These are phyloP conservation scores for Candida endomychidarum DNA, from an alignment of 805 yeast genomes.

Conservation along the genomic window DNA sequence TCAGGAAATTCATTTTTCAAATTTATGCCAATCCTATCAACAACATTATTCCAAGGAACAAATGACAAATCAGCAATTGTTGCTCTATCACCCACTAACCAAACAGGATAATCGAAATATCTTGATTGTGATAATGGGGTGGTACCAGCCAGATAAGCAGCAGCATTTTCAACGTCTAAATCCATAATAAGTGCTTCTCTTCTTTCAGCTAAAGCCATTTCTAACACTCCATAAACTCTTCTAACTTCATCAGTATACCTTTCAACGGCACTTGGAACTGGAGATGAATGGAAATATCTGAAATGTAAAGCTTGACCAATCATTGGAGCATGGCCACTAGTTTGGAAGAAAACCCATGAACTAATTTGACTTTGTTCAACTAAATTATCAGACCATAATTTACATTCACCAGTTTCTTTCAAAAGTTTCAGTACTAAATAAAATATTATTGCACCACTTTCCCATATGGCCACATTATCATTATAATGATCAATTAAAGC, in stretches of 20 bases:
- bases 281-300: constrained; percentile 82
- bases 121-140: constrained; percentile 82
- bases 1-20: constrained; percentile 88
- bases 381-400: constrained; percentile 76
- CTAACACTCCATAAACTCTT: constrained; percentile 89
- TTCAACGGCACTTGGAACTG: constrained; percentile 85
- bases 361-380: constrained; percentile 81
- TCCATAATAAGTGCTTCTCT: constrained; percentile 90
- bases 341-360: constrained; percentile 91
- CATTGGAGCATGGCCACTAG: constrained; percentile 98
- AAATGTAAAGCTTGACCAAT: constrained; percentile 96
- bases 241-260: constrained; percentile 90
- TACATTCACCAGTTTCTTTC: constrained; percentile 63
- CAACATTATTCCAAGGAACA: constrained; percentile 97
- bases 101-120: constrained; percentile 89
- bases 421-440: constrained; percentile 72
- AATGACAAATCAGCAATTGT: constrained; percentile 89
- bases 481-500: constrained; percentile 86
- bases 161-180: constrained; percentile 81
- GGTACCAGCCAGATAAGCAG: constrained; percentile 83
- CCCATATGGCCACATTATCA: constrained; percentile 86
- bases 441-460: constrained; percentile 86
- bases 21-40: constrained; percentile 87
- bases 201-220: constrained; percentile 91
- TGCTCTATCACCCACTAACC: constrained; percentile 84